Evolutionary conservation across 345 rosid species (phyloP).

Genomic region (Populus deltoides): DNA sequence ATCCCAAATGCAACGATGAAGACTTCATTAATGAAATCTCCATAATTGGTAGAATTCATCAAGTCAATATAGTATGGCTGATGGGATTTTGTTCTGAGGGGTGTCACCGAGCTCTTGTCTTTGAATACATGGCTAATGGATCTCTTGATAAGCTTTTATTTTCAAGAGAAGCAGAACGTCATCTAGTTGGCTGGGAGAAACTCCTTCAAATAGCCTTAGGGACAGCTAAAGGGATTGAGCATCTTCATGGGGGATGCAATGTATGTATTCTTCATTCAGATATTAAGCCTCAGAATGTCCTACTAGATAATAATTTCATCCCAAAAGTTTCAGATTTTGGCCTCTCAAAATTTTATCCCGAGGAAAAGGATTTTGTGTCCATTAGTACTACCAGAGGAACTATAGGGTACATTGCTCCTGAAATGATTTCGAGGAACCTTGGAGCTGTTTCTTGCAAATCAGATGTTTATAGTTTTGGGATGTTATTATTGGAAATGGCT

Average conservation of each 20-base stretch:
- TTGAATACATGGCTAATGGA: constrained; percentile 23
- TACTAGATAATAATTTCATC: constrained; percentile 22
- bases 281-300: constrained; percentile 33
- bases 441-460: constrained; percentile 24
- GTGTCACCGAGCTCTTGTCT: constrained; percentile 16
- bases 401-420: constrained; percentile 24
- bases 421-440: constrained; percentile 20
- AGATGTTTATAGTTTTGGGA: constrained; percentile 32
- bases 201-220: constrained; percentile 23
- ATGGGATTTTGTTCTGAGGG: constrained; percentile 30
- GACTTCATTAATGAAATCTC: constrained; percentile 21
- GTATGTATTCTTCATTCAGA: constrained; percentile 32
- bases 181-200: constrained; percentile 26
- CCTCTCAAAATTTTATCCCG: constrained; percentile 22
- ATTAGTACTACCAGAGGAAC: constrained; percentile 20
- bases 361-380: constrained; percentile 21
- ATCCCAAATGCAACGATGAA: constrained; percentile 7
- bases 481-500: constrained; percentile 29
- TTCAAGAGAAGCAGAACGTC: constrained; percentile 6
- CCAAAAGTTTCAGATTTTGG: constrained; percentile 37
- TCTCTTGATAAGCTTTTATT: constrained; percentile 22
- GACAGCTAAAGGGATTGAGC: constrained; percentile 29
- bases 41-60: constrained; percentile 20
- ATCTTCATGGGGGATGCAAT: constrained; percentile 26
- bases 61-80: constrained; percentile 18